phyloP scores from a whole-genome alignment of 1,284 basidiomycete species.

The Rhodotorula sp. region DNA sequence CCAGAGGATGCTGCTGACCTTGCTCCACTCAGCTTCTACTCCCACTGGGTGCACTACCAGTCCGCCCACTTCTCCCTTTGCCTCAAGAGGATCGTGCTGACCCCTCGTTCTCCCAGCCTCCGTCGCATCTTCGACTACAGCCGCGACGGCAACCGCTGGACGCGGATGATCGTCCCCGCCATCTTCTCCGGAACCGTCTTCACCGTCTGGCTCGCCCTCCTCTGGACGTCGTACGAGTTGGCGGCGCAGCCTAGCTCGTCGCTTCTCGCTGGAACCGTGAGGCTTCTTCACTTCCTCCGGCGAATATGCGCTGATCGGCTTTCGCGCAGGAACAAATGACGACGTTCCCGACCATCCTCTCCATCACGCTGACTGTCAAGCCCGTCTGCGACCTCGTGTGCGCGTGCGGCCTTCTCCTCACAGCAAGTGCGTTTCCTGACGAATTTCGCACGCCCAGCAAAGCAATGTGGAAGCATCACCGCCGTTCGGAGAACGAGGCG shows the following conservation, averaged over 20 bases:
- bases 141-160: background rate
- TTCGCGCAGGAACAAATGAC: conserved; percentile 15
- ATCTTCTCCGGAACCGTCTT: conserved; percentile 4
- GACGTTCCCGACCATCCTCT: conserved; percentile 17
- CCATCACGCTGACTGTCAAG: conserved; percentile 14
- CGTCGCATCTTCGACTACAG: conserved; percentile 11
- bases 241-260: conserved; percentile 18
- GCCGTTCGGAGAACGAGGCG: background rate
- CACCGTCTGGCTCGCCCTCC: conserved; percentile 4
- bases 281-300: background rate
- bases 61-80: background rate
- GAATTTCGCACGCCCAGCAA: background rate
- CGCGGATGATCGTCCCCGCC: conserved; percentile 3
- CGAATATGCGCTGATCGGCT: accelerated
- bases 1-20: background rate
- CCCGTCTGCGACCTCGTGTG: conserved; percentile 21
- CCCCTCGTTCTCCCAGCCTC: background rate
- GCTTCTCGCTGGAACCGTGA: conserved; percentile 5
- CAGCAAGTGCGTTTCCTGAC: background rate
- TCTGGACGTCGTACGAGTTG: conserved; percentile 19
- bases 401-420: background rate
- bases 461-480: background rate
- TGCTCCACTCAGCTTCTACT: conserved; percentile 5
- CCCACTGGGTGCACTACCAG: background rate
- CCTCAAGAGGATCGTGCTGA: background rate